Conservation (phyloP, 2,329 filamentous ascomycete species). For the Claviceps digitariae region DNA sequence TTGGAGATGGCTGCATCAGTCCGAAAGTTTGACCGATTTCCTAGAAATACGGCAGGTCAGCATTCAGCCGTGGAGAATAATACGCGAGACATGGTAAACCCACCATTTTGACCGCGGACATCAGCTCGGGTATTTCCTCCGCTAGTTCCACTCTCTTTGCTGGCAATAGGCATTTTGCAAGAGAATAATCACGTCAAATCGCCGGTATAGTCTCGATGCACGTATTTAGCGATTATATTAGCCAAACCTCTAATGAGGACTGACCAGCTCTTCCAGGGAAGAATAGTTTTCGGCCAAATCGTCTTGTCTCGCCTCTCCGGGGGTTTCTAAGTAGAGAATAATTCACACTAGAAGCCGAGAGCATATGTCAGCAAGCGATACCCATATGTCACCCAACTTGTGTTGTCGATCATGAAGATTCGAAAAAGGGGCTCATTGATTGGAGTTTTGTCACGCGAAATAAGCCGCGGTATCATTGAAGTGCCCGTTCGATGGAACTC, state of each 20-base stretch:
- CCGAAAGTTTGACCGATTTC: conserved; percentile 55
- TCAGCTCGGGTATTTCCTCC: conserved; percentile 17
- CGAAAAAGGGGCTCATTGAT: background rate
- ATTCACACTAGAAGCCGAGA: background rate
- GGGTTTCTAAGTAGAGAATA: background rate
- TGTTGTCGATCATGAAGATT: background rate
- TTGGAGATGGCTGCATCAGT: conserved; percentile 85
- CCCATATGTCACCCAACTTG: background rate
- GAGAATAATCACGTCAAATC: conserved; percentile 10
- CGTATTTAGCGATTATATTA: background rate
- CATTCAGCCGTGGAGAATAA: background rate
- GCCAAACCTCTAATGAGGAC: conserved; percentile 2
- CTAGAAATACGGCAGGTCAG: conserved; percentile 26
- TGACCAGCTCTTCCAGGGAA: conserved; percentile 3
- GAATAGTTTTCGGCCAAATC: conserved; percentile 5
- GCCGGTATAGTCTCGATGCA: conserved; percentile 10
- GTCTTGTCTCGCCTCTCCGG: background rate
- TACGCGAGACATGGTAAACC: conserved; percentile 4
- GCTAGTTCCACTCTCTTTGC: conserved; percentile 24
- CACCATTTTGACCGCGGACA: conserved; percentile 24
- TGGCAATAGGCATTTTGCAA: conserved; percentile 23
- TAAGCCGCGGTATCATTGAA: background rate
- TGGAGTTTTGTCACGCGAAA: background rate
- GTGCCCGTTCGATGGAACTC: background rate
- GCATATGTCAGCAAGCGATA: background rate